Conservation (phyloP, 345 rosid species). For the Eucalyptus regnans region DNA sequence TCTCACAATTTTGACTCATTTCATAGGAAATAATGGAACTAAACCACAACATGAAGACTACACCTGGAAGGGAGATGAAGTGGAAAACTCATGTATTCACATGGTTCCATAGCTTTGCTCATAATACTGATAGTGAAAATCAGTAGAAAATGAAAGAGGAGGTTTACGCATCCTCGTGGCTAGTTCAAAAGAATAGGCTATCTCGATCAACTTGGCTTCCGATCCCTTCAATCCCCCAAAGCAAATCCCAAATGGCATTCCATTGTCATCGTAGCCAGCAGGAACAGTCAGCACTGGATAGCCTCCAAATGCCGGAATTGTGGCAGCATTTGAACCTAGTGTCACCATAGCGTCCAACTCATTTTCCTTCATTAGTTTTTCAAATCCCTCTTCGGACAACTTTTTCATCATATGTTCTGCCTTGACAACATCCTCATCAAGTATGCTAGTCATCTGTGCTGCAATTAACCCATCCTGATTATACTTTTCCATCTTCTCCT, state of each 20-base stretch:
- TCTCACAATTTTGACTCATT: neutral
- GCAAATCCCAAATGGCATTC: constrained; percentile 21
- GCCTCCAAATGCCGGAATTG: constrained; percentile 8
- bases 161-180: neutral
- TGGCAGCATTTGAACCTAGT: neutral
- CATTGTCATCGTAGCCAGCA: constrained; percentile 1
- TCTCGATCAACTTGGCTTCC: neutral
- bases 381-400: constrained; percentile 6
- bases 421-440: neutral
- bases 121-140: neutral
- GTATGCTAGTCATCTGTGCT: constrained; percentile 7
- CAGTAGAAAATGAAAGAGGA: neutral
- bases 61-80: neutral
- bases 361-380: constrained; percentile 4
- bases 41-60: no score
- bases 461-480: constrained; percentile 1
- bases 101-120: neutral
- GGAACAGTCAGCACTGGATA: constrained; percentile 15
- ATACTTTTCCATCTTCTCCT: constrained; percentile 3
- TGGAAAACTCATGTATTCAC: neutral
- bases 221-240: neutral
- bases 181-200: constrained; percentile 22
- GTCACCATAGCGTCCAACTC: constrained; percentile 9
- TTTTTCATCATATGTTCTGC: neutral
- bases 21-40: no score